Conservation (phyloP, 1,284 basidiomycete species). For the Anthracocystis walkeri region DNA sequence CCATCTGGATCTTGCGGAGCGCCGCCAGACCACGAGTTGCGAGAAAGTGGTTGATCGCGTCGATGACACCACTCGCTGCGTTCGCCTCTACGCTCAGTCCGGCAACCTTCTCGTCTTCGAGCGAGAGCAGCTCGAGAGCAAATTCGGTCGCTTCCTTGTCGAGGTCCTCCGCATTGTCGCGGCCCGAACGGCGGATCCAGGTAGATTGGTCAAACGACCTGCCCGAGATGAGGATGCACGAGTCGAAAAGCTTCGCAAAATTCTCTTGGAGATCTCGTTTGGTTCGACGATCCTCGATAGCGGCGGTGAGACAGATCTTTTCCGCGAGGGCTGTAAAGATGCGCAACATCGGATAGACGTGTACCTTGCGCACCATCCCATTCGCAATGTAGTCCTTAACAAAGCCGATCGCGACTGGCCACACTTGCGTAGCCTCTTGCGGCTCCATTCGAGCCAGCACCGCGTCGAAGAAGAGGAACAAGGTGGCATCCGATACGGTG, state of each 20-base stretch:
- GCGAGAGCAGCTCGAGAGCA: slow-evolving; percentile 16
- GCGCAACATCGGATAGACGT: slow-evolving; percentile 82
- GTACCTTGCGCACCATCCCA: slow-evolving; percentile 63
- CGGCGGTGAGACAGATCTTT: slow-evolving; percentile 83
- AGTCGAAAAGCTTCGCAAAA: slow-evolving; percentile 86
- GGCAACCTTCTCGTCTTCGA: slow-evolving; percentile 17
- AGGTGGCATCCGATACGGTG: slow-evolving; percentile 36
- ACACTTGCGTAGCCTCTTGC: slow-evolving; percentile 89
- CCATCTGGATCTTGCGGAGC: slow-evolving; percentile 82
- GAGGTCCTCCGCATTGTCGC: slow-evolving; percentile 72
- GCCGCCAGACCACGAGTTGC: slow-evolving; percentile 79
- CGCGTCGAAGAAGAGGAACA: slow-evolving; percentile 88
- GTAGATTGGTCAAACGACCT: slow-evolving; percentile 80
- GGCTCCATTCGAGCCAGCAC: slow-evolving; percentile 88
- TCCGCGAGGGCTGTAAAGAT: slow-evolving; percentile 84
- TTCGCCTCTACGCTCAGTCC: background rate
- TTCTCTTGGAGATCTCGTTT: slow-evolving; percentile 93
- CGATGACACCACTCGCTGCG: slow-evolving; percentile 22
- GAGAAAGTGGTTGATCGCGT: slow-evolving; percentile 79
- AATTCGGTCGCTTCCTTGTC: slow-evolving; percentile 44
- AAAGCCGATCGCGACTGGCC: slow-evolving; percentile 78
- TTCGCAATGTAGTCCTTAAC: slow-evolving; percentile 80
- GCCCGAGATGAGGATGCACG: slow-evolving; percentile 80
- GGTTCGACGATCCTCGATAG: slow-evolving; percentile 86
- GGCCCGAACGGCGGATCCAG: slow-evolving; percentile 80